Conservation (phyloP, 257 asterid genomes). For the Nicotiana benthamiana region DNA sequence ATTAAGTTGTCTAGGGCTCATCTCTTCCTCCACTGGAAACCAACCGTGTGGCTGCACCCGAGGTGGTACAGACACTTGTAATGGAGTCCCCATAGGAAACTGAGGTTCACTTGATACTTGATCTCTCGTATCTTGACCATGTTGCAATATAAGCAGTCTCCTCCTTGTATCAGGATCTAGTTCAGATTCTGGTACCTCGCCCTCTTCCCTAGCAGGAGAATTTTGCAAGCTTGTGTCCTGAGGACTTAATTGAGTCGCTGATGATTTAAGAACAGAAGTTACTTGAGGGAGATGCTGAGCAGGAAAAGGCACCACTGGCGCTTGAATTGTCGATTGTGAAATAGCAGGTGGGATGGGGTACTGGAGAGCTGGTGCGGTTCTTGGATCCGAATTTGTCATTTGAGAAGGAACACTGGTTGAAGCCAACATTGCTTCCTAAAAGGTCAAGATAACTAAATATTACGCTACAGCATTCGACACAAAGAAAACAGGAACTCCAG, state of each 20-base stretch:
- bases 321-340: conserved; percentile 44
- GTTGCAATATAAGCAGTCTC: conserved; percentile 91
- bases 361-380: conserved; percentile 46
- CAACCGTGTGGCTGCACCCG: conserved; percentile 64
- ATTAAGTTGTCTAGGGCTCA: conserved; percentile 53
- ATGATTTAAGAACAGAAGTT: conserved; percentile 38
- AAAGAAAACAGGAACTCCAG: background rate
- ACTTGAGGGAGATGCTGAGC: conserved; percentile 62
- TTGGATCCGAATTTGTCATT: conserved; percentile 46
- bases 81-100: conserved; percentile 52
- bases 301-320: conserved; percentile 44
- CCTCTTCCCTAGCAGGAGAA: conserved; percentile 98
- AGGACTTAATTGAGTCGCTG: conserved; percentile 44
- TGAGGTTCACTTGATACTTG: conserved; percentile 59
- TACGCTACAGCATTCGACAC: background rate
- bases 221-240: conserved; percentile 49
- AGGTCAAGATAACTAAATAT: background rate
- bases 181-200: conserved; percentile 98
- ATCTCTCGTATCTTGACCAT: conserved; percentile 91
- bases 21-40: conserved; percentile 80
- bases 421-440: conserved; percentile 70
- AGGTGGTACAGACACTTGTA: conserved; percentile 66
- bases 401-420: conserved; percentile 52
- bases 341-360: conserved; percentile 35
- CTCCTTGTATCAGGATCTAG: conserved; percentile 98